Percentiles rank a stretch among this genome's conserved stretches.
Evolutionary conservation across 1,139 yeast species (phyloP).

Genomic region (Protomyces lactucae-debilis): DNA sequence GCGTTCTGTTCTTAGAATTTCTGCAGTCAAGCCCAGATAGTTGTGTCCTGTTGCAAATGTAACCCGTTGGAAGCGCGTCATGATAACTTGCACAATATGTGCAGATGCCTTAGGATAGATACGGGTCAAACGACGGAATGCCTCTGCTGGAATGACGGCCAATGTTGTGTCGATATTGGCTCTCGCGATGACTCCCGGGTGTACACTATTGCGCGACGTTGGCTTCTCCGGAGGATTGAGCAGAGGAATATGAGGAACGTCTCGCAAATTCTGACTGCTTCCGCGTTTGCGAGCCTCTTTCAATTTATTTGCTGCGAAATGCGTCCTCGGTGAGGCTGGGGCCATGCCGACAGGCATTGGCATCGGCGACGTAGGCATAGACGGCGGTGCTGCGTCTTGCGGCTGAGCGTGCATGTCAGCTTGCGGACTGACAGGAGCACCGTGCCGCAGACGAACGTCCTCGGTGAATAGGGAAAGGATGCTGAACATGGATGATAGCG

Average conservation of each 20-base stretch:
- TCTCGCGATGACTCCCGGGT: conserved; percentile 50
- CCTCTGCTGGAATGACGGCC: conserved; percentile 82
- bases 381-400: not conserved
- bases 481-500: conserved; percentile 75
- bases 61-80: conserved; percentile 79
- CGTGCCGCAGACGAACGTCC: conserved; percentile 35
- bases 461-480: conserved; percentile 67
- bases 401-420: not conserved
- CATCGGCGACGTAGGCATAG: not conserved
- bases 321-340: conserved; percentile 5
- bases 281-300: not conserved
- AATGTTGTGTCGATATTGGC: conserved; percentile 70
- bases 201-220: conserved; percentile 12
- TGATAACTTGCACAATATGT: conserved; percentile 87
- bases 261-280: not conserved
- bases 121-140: conserved; percentile 66
- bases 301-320: not conserved
- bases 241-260: conserved; percentile 16
- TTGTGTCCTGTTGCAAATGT: conserved; percentile 86
- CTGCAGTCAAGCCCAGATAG: conserved; percentile 78
- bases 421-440: not conserved
- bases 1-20: conserved; percentile 71
- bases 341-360: not conserved
- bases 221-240: conserved; percentile 1
- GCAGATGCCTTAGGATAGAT: conserved; percentile 87